phyloP scores from a whole-genome alignment of 164 flowering plant genomes.

The Piper betle region DNA sequence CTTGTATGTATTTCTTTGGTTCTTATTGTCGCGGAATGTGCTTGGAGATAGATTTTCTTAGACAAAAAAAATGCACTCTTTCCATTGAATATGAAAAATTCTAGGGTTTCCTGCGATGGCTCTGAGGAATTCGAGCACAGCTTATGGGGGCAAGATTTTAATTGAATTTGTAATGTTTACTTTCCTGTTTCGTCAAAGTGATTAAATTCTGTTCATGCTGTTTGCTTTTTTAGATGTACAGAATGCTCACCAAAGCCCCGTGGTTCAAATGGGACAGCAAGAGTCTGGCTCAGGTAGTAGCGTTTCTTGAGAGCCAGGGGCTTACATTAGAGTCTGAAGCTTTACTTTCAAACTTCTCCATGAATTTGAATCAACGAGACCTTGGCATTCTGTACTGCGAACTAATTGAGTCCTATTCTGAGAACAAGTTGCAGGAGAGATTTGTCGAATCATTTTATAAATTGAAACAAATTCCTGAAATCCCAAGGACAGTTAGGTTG shows the following conservation, averaged over 20 bases:
- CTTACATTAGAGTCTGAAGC: not conserved
- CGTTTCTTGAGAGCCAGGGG: not conserved
- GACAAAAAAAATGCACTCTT: too few species aligned
- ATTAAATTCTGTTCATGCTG: too few species aligned
- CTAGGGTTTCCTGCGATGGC: too few species aligned
- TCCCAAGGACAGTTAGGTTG: conserved; percentile 28
- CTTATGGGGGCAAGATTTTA: too few species aligned
- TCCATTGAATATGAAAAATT: not conserved
- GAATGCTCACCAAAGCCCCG: not conserved
- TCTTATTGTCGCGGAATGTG: too few species aligned
- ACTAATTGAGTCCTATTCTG: conserved; percentile 33
- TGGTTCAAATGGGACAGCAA: not conserved
- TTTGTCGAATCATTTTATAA: conserved; percentile 22
- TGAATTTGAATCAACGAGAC: not conserved
- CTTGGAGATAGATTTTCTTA: too few species aligned
- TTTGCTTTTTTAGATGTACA: not conserved
- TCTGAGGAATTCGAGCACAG: too few species aligned
- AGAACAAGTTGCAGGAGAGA: conserved; percentile 22
- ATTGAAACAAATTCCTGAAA: conserved; percentile 23
- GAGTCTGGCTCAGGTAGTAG: not conserved
- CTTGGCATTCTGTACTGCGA: not conserved
- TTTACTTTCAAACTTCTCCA: not conserved
- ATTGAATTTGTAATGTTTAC: not conserved
- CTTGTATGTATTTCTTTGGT: too few species aligned
- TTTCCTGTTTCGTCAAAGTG: not conserved